Base-by-base conservation (phyloP, 306 rosid genomes). In the Purshia tridentata region DNA sequence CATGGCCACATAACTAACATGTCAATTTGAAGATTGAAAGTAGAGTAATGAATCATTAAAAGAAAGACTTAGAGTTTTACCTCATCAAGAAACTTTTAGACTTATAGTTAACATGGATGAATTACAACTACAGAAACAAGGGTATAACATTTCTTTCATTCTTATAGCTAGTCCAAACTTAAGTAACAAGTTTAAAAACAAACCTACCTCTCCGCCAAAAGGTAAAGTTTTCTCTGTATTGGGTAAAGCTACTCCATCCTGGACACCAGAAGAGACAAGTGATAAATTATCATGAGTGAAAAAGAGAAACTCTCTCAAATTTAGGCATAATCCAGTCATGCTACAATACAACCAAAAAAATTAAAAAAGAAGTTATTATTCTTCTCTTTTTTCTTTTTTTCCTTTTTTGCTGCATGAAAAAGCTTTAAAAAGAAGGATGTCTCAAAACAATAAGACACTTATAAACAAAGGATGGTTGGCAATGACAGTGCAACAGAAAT, bases 191-290 rank as follows among this genome's bases (percentile, higher is more conserved):
- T 46, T 44, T 37, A 71, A 75, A 70, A 72, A 78, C n/a, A 58
- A 77, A 71, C 83, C 20, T 78, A 94, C 96, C 96, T 94, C 97
- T 69, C 98, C 98, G 18, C 98, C 98, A 80, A 88, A 94, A 78
- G 97, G 93, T 82, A 94, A 80, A 59, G 96, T 94, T 84, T 86
- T 94, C 62, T 65, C 88, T 45, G 95, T 94, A 67, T 79, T 68
- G 56, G 98, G 92, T 66, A 94, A 72, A 70, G 96, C 83, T 63
- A 88, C 96, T 82, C 98, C 98, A 65, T 94, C 97, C 95, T 94
- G 84, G 58, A 84, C 76, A 85, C 63, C 75, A 81, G 62, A 80
- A 70, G 19, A 22, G 45, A 80, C 56, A 58, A 72, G 19, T 23
- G 72, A 76, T 68, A 68, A 67, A 76, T 75, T 48, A 76, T 53